phyloP scores from a whole-genome alignment of 2,329 filamentous ascomycete species.

The Colletotrichum cuscutae region DNA sequence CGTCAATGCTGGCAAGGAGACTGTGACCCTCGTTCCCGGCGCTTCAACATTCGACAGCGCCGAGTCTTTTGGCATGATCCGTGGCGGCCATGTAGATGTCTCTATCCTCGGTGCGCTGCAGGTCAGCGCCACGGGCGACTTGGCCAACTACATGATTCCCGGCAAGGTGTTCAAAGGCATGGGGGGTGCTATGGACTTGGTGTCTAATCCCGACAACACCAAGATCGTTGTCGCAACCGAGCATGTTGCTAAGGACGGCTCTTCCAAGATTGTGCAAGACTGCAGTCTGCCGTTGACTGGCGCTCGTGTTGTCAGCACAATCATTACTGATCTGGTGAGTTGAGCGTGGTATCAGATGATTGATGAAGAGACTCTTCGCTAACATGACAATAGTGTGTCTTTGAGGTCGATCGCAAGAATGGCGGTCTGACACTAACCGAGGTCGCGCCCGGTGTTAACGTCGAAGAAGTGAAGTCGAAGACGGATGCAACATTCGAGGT shows the following conservation, averaged over 20 bases:
- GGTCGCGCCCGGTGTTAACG: constrained; percentile 73
- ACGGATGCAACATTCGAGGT: constrained; percentile 76
- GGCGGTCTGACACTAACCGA: constrained; percentile 76
- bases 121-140: constrained; percentile 80
- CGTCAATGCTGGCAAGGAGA: constrained; percentile 90
- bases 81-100: constrained; percentile 84
- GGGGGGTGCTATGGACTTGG: constrained; percentile 81
- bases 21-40: constrained; percentile 81
- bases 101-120: constrained; percentile 86
- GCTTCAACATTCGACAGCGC: constrained; percentile 82
- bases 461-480: constrained; percentile 76
- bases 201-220: constrained; percentile 76
- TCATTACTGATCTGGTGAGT: constrained; percentile 78
- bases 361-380: background rate
- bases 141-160: constrained; percentile 92
- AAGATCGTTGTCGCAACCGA: constrained; percentile 79
- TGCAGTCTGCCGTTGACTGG: constrained; percentile 75
- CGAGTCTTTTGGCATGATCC: constrained; percentile 89
- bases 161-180: constrained; percentile 91
- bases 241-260: constrained; percentile 75
- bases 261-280: constrained; percentile 72
- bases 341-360: background rate
- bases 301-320: constrained; percentile 74
- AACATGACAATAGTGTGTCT: constrained; percentile 65
- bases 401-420: constrained; percentile 71